A percentile compares a stretch with the other conserved stretches of the same genome.
phyloP scores from a whole-genome alignment of 768 basidiomycete genomes.

The Calocera viscosa region DNA sequence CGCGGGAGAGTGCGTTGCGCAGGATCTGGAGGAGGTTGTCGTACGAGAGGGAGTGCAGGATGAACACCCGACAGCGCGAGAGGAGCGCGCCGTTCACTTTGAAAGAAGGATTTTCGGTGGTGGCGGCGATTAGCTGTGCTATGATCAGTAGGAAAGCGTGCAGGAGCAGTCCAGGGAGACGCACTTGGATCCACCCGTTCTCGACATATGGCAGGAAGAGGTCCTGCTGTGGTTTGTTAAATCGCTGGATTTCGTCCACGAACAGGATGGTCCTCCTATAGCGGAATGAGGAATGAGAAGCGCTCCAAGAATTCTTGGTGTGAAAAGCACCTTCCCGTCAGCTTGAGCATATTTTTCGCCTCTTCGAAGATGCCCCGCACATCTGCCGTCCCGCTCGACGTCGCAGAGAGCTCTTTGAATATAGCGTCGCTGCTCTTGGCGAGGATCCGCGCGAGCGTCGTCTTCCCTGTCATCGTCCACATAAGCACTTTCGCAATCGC shows the following conservation, averaged over 20 bases:
- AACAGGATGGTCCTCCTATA: conserved; percentile 68
- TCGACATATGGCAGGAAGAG: conserved; percentile 73
- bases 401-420: conserved; percentile 72
- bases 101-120: conserved; percentile 84
- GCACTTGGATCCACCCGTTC: conserved; percentile 56
- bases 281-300: too few species aligned
- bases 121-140: conserved; percentile 59
- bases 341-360: conserved; percentile 49
- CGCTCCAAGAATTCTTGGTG: too few species aligned
- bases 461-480: conserved; percentile 38
- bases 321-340: conserved; percentile 48
- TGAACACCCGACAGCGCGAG: conserved; percentile 72
- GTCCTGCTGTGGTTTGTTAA: conserved; percentile 65
- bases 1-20: conserved; percentile 37
- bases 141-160: background rate
- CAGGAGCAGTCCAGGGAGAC: conserved; percentile 9
- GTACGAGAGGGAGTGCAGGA: conserved; percentile 53
- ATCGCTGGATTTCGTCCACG: conserved; percentile 75
- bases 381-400: conserved; percentile 53
- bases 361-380: conserved; percentile 64
- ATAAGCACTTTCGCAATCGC: background rate
- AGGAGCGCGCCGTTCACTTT: conserved; percentile 60
- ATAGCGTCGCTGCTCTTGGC: conserved; percentile 45
- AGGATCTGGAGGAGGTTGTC: conserved; percentile 49
- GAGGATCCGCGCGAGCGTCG: conserved; percentile 60